These are phyloP conservation scores for Thelonectria discophora DNA, from an alignment of 2,329 filamentous ascomycete genomes.

Conservation along the genomic window DNA sequence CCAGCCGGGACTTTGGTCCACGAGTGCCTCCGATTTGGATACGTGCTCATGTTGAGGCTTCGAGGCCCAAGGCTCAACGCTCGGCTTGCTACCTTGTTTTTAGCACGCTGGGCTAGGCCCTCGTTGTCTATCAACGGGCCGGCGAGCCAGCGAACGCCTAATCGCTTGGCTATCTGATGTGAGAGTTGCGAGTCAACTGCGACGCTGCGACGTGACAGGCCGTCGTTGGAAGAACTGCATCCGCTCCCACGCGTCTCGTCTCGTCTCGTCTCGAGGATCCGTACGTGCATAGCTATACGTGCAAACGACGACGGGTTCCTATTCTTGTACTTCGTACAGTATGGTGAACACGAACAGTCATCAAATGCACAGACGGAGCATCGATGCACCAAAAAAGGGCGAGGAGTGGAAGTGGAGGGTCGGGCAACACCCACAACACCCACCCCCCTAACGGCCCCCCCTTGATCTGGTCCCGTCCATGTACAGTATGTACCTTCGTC, in stretches of 20 bases:
- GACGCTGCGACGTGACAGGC: not conserved
- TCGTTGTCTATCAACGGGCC: conserved; percentile 7
- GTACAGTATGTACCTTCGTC: not conserved
- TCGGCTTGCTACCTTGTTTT: not conserved
- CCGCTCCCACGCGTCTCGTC: conserved; percentile 13
- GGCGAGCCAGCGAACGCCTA: conserved; percentile 7
- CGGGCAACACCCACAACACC: not conserved
- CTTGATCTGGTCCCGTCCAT: conserved; percentile 1
- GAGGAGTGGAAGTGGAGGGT: conserved; percentile 8
- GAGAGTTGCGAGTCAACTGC: conserved; percentile 2
- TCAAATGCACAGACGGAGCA: conserved; percentile 4
- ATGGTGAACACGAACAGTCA: conserved; percentile 2
- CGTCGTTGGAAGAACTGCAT: not conserved
- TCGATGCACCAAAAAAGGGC: not conserved
- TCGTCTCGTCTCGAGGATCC: not conserved
- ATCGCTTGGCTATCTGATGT: conserved; percentile 6
- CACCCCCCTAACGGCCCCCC: conserved; percentile 8
- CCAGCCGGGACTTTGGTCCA: conserved; percentile 8
- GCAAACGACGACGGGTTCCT: not conserved
- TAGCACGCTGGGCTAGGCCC: not conserved
- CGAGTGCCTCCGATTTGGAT: not conserved
- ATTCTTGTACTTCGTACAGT: not conserved
- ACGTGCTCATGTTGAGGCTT: not conserved
- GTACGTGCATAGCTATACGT: conserved; percentile 2
- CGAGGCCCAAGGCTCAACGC: too few species aligned